These are phyloP conservation scores for Pouteria glomerata DNA, from an alignment of 148 eudicot genomes.

Conservation along the genomic window DNA sequence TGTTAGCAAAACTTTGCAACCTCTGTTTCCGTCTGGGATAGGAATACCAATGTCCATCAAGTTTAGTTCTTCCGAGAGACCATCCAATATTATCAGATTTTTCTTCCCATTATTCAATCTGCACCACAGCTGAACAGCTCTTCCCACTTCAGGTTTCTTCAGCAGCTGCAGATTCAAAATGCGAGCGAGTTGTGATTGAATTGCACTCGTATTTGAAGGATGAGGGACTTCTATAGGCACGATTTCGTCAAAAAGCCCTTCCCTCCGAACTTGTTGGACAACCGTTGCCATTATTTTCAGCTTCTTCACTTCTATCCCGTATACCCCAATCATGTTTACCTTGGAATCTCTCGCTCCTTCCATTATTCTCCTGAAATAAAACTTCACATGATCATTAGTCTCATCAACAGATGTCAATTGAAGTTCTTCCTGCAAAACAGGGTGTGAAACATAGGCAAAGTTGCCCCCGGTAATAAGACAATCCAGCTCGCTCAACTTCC, in stretches of 20 bases:
- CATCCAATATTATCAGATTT: slow-evolving; percentile 15
- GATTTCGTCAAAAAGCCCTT: background rate
- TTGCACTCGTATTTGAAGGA: background rate
- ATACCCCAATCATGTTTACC: too few relatives aligned
- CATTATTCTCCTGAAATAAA: too few relatives aligned
- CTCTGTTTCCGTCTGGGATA: background rate
- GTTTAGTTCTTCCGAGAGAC: slow-evolving; percentile 8
- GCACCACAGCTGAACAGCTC: background rate
- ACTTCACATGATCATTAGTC: too few relatives aligned
- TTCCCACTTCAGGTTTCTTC: background rate
- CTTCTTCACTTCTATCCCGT: too few relatives aligned
- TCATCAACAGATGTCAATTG: too few relatives aligned
- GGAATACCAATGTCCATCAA: slow-evolving; percentile 14
- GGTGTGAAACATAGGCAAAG: too few relatives aligned
- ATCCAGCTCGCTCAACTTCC: too few relatives aligned
- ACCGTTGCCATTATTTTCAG: too few relatives aligned
- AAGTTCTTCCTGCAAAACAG: too few relatives aligned
- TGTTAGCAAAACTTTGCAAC: slow-evolving; percentile 16
- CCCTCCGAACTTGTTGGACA: too few relatives aligned
- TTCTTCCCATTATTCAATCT: background rate
- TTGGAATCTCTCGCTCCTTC: too few relatives aligned
- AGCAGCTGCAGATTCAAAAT: background rate
- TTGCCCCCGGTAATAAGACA: too few relatives aligned
- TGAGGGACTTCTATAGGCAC: background rate
- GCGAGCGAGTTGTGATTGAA: background rate